phyloP scores from a whole-genome alignment of 441 rosid species.

The Manihot esculenta region DNA sequence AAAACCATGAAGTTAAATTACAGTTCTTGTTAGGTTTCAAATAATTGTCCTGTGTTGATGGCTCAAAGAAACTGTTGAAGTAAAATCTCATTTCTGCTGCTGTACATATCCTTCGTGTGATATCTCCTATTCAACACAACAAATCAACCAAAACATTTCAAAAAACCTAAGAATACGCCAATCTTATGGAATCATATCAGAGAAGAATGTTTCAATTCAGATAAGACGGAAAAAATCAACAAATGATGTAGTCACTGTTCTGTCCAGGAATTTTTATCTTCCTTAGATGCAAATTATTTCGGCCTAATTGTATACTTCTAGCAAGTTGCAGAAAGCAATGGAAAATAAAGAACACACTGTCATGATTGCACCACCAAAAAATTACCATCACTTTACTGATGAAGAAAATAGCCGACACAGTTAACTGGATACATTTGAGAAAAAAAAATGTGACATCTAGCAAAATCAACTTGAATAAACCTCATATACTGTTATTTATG shows the following conservation, averaged over 20 bases:
- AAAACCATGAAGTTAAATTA: conserved; percentile 77
- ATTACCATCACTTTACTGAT: not conserved
- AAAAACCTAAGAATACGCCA: not conserved
- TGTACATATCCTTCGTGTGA: conserved; percentile 59
- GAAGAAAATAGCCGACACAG: not conserved
- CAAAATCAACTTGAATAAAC: not conserved
- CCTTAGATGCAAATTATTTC: not conserved
- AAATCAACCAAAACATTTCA: conserved; percentile 13
- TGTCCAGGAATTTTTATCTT: not conserved
- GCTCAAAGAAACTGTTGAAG: conserved; percentile 49
- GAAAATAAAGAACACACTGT: not conserved
- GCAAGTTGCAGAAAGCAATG: not conserved
- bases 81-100: conserved; percentile 82
- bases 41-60: conserved; percentile 32
- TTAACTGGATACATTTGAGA: not conserved
- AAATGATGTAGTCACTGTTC: not conserved
- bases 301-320: not conserved
- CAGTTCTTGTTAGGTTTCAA: conserved; percentile 73
- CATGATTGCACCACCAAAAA: not conserved
- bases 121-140: conserved; percentile 49
- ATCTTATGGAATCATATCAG: not conserved
- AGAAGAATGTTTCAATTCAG: not conserved
- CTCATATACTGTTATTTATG: too few relatives aligned
- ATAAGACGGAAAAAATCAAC: not conserved
- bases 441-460: not conserved